These are phyloP conservation scores for Nymphaea colorata DNA, from an alignment of 164 flowering plant species.

Conservation along the genomic window DNA sequence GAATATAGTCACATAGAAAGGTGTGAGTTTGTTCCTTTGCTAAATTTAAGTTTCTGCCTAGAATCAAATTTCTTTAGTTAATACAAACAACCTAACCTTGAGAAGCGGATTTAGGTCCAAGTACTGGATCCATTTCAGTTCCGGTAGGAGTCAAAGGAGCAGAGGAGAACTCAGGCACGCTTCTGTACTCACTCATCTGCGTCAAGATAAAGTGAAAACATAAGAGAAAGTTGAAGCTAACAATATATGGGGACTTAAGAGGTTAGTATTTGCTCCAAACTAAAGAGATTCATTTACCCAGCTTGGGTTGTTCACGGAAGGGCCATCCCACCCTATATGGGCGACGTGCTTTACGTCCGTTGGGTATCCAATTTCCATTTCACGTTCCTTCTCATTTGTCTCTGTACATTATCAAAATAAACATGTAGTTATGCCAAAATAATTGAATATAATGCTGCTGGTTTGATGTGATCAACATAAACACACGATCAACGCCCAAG, in stretches of 20 bases:
- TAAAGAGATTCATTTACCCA: conserved; percentile 39
- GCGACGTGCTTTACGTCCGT: conserved; percentile 91
- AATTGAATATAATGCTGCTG: neutral
- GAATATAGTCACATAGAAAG: too few species aligned
- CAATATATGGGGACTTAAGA: neutral
- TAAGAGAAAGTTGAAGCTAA: neutral
- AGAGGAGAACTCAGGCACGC: conserved; percentile 10
- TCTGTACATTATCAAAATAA: neutral
- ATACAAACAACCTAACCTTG: conserved; percentile 9
- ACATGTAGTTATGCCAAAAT: neutral
- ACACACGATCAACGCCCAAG: too few species aligned
- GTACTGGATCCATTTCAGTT: conserved; percentile 3
- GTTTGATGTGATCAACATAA: too few species aligned
- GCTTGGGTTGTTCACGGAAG: conserved; percentile 45
- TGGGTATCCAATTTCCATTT: conserved; percentile 72
- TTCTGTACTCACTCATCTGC: conserved; percentile 17
- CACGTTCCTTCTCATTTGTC: conserved; percentile 53
- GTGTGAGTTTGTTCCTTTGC: too few species aligned
- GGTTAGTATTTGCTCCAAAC: too few species aligned
- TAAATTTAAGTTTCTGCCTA: too few species aligned
- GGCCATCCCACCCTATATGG: conserved; percentile 85
- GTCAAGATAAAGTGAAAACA: neutral
- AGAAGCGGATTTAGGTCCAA: neutral
- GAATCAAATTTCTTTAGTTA: too few species aligned
- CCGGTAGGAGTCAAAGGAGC: conserved; percentile 2